Evolutionary conservation across 305 asterid genomes (phyloP).

Genomic region (Fraxinus sp.): DNA sequence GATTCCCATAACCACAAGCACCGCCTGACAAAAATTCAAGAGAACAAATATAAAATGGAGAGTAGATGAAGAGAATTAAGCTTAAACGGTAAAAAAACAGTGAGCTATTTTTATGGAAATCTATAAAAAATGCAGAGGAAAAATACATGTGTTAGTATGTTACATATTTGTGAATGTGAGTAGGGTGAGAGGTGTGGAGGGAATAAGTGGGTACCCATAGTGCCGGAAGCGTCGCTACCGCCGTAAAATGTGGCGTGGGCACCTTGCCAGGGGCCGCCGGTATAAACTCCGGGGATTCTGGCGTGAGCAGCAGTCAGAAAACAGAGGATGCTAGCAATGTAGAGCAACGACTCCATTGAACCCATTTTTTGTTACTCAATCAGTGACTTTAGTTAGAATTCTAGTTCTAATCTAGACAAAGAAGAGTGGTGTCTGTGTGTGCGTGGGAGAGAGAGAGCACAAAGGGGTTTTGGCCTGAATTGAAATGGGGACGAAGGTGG

Average conservation of each 20-base stretch:
- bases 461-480: neutral
- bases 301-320: conserved; percentile 36
- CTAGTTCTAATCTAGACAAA: neutral
- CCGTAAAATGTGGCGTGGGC: conserved; percentile 97
- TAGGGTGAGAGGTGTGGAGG: neutral
- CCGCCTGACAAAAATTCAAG: conserved; percentile 42
- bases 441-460: neutral
- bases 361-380: conserved; percentile 9
- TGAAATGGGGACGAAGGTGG: neutral
- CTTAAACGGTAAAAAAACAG: neutral
- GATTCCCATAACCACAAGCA: conserved; percentile 76
- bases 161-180: neutral
- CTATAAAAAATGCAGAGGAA: neutral
- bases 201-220: conserved; percentile 60
- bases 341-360: conserved; percentile 31
- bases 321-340: conserved; percentile 41
- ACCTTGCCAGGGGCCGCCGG: conserved; percentile 59
- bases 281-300: conserved; percentile 60
- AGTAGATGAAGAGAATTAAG: neutral
- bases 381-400: neutral
- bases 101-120: neutral
- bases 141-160: neutral
- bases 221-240: conserved; percentile 89
- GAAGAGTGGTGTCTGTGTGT: neutral
- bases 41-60: neutral